phyloP scores from a whole-genome alignment of 2,329 filamentous ascomycete genomes.

The Zelopaecilomyces penicillatus region DNA sequence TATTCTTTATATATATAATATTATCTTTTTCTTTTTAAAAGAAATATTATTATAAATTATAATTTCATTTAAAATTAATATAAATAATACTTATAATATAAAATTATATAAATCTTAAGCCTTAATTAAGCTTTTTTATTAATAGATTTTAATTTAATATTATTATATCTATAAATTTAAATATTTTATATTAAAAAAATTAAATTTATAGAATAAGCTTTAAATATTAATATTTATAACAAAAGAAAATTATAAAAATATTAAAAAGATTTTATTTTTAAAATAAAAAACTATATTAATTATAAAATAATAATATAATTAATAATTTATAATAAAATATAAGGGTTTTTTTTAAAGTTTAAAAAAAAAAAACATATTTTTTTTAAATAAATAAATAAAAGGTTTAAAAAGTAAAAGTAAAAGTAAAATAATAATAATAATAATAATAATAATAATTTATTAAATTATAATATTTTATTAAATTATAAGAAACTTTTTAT shows the following conservation, averaged over 20 bases:
- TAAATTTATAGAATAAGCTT: not conserved
- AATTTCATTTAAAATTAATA: not conserved
- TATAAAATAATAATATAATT: not conserved
- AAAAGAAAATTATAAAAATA: not conserved
- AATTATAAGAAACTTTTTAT: not conserved
- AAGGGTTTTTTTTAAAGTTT: not conserved
- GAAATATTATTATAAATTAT: not conserved
- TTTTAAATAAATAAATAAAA: conserved; percentile 1
- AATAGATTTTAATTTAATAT: conserved; percentile 2
- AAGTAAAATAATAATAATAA: not conserved
- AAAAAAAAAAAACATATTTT: not conserved
- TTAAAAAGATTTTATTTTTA: not conserved
- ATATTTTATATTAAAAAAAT: conserved; percentile 6
- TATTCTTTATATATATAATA: not conserved
- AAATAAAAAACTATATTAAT: conserved; percentile 3
- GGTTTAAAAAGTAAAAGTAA: not conserved
- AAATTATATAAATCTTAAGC: not conserved
- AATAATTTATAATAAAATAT: not conserved
- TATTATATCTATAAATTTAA: conserved; percentile 3
- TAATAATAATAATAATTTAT: not conserved
- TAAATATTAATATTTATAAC: not conserved
- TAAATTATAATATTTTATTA: not conserved
- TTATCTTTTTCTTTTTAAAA: not conserved
- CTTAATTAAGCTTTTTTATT: conserved; percentile 3
- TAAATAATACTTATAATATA: not conserved